Percentiles rank a stretch among this genome's conserved stretches.
Conservation (phyloP, 352 stramenopile species). For the Globisporangium parvum region DNA sequence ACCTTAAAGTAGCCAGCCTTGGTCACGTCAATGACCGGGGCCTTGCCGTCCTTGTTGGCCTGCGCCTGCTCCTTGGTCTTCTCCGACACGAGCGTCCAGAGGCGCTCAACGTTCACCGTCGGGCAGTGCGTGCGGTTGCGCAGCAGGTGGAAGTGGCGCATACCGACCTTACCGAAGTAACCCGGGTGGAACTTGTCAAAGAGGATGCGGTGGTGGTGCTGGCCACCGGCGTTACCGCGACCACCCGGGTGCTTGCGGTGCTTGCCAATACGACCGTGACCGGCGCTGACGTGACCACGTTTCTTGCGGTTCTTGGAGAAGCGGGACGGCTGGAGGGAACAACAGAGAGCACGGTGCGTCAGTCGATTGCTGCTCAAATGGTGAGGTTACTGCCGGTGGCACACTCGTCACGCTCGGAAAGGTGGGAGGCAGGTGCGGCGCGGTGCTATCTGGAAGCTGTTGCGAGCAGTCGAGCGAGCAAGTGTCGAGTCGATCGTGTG, state of each 20-base stretch:
- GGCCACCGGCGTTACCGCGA: conserved; percentile 99
- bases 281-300: conserved; percentile 98
- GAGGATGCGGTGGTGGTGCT: conserved; percentile 99
- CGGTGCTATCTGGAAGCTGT: too few relatives aligned
- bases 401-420: too few relatives aligned
- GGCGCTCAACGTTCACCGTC: conserved; percentile 98
- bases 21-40: conserved; percentile 98
- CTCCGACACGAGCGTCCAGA: conserved; percentile 98
- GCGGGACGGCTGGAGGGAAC: conserved; percentile 53
- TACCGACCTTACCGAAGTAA: conserved; percentile 99
- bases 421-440: too few relatives aligned
- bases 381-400: not conserved
- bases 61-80: conserved; percentile 97
- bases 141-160: conserved; percentile 99
- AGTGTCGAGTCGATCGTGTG: too few relatives aligned
- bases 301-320: conserved; percentile 99
- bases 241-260: conserved; percentile 99
- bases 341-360: not conserved
- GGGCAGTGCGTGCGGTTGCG: conserved; percentile 96
- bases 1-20: conserved; percentile 99
- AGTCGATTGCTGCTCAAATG: not conserved
- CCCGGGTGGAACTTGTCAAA: conserved; percentile 99
- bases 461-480: not conserved
- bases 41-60: conserved; percentile 93
- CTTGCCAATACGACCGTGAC: conserved; percentile 99